phyloP scores from a whole-genome alignment of 352 stramenopile genomes.

The Globisporangium polare region DNA sequence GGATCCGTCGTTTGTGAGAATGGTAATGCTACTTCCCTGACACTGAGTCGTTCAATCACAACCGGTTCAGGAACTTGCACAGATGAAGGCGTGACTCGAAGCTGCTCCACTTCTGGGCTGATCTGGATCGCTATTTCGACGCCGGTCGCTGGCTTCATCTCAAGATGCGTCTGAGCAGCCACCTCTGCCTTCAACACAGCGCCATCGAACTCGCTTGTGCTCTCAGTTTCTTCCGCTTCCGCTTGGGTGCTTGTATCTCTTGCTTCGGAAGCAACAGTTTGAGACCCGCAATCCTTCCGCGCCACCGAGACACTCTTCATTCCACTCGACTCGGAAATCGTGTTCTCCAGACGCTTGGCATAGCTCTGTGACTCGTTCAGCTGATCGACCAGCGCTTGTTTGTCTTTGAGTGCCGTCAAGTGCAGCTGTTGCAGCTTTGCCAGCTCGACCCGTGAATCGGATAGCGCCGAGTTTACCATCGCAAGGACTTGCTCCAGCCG shows the following conservation, averaged over 20 bases:
- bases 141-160: neutral
- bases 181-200: neutral
- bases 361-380: conserved; percentile 24
- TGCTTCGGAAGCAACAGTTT: conserved; percentile 10
- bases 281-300: conserved; percentile 10
- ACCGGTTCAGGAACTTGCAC: neutral
- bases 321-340: conserved; percentile 5
- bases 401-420: conserved; percentile 37
- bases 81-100: neutral
- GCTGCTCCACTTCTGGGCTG: neutral
- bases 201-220: too few relatives aligned
- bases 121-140: conserved; percentile 4
- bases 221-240: neutral
- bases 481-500: conserved; percentile 40
- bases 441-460: conserved; percentile 39
- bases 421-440: conserved; percentile 37
- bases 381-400: conserved; percentile 34
- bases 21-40: too few relatives aligned
- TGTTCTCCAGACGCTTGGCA: conserved; percentile 16
- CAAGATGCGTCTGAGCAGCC: neutral
- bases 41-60: neutral
- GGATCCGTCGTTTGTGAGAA: neutral
- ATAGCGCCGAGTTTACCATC: conserved; percentile 37
- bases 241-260: conserved; percentile 13
- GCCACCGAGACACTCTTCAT: conserved; percentile 11